phyloP scores from a whole-genome alignment of 1,284 basidiomycete genomes.

The Rhodotorula sp. region DNA sequence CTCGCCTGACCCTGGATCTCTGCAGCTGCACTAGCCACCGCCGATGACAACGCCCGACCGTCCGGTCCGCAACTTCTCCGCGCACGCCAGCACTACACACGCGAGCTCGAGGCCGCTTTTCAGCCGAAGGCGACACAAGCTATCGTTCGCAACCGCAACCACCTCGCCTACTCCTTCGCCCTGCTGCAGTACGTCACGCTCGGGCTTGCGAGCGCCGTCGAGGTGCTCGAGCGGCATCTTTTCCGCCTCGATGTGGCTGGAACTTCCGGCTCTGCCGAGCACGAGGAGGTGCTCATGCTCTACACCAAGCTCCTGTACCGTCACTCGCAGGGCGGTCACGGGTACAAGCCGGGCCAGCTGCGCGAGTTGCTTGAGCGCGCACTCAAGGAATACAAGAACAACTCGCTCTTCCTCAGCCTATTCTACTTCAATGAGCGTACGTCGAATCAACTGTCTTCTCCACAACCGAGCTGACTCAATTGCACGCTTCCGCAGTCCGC shows the following conservation, averaged over 20 bases:
- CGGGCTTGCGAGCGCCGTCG: constrained; percentile 55
- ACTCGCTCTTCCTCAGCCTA: constrained; percentile 71
- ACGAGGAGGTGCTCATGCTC: constrained; percentile 65
- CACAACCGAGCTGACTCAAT: constrained; percentile 55
- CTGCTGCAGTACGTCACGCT: constrained; percentile 40
- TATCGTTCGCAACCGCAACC: constrained; percentile 42
- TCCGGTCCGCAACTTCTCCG: constrained; percentile 35
- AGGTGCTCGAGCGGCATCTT: constrained; percentile 56
- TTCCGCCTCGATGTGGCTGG: constrained; percentile 43
- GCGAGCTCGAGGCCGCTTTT: constrained; percentile 35
- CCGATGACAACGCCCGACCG: constrained; percentile 10
- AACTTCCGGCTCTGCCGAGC: constrained; percentile 49
- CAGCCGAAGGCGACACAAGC: constrained; percentile 39
- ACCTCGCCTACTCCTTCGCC: constrained; percentile 41
- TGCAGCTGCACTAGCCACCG: constrained; percentile 21
- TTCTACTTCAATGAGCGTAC: constrained; percentile 77
- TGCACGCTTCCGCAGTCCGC: constrained; percentile 41
- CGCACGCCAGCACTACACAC: constrained; percentile 33
- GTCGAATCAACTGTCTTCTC: constrained; percentile 57
- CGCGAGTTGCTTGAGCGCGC: constrained; percentile 63
- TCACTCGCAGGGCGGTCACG: constrained; percentile 60
- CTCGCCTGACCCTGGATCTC: not conserved
- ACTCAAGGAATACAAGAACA: constrained; percentile 65
- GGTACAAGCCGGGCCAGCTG: constrained; percentile 63
- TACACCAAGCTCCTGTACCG: constrained; percentile 65